These are phyloP conservation scores for Neurospora hispaniola DNA, from an alignment of 495 filamentous ascomycete species.

Conservation along the genomic window DNA sequence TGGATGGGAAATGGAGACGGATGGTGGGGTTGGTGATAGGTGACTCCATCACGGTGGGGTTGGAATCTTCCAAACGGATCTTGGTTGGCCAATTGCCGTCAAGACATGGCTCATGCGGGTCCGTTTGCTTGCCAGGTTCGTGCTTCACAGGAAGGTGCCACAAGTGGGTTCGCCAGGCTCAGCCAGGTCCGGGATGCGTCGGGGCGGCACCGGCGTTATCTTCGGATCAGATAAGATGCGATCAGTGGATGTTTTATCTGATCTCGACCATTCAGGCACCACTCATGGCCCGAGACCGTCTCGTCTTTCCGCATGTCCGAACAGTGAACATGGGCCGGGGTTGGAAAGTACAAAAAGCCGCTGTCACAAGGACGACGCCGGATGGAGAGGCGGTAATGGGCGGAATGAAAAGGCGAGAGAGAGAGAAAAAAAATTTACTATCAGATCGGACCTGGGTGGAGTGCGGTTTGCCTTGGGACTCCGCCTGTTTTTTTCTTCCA, in stretches of 20 bases:
- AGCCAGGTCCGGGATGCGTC: neutral
- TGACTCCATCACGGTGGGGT: neutral
- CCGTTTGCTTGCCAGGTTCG: slow-evolving; percentile 11
- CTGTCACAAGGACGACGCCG: slow-evolving; percentile 3
- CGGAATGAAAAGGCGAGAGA: neutral
- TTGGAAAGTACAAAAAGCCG: neutral
- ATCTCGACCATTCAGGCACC: slow-evolving; percentile 5
- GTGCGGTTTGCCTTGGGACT: neutral
- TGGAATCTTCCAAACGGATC: neutral
- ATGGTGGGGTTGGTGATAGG: neutral
- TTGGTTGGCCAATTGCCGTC: neutral
- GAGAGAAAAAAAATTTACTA: slow-evolving; percentile 16
- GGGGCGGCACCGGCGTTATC: slow-evolving; percentile 37
- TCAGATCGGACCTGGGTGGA: slow-evolving; percentile 20
- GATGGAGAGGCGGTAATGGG: neutral
- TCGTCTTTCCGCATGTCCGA: slow-evolving; percentile 10
- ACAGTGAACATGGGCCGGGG: slow-evolving; percentile 2
- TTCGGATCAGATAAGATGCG: slow-evolving; percentile 44
- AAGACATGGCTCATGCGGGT: neutral
- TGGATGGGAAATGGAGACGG: neutral
- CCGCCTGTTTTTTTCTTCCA: neutral
- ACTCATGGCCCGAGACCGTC: neutral
- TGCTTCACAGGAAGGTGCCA: slow-evolving; percentile 8
- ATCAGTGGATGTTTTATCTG: slow-evolving; percentile 7
- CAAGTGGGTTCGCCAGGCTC: slow-evolving; percentile 5